These are phyloP conservation scores for Apostasia ramifera DNA, from an alignment of 106 monocot species.

Conservation along the genomic window DNA sequence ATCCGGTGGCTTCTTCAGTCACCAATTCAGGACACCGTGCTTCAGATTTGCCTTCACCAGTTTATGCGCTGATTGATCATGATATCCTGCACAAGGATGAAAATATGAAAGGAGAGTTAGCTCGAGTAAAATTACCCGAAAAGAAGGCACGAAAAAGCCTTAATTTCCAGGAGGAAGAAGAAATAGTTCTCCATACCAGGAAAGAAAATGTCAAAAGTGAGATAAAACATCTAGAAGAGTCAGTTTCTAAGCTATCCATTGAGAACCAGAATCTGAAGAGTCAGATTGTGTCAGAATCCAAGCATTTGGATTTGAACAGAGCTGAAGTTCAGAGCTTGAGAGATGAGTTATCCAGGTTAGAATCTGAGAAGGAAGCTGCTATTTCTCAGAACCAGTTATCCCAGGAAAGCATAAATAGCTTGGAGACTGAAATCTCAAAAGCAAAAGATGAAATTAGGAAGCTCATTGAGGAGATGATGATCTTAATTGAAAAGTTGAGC, in stretches of 20 bases:
- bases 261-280: conserved; percentile 31
- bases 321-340: conserved; percentile 30
- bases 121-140: conserved; percentile 14
- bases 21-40: conserved; percentile 21
- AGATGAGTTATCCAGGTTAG: conserved; percentile 27
- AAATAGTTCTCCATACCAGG: not conserved
- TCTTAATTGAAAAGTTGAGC: conserved; percentile 11
- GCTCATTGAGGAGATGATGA: conserved; percentile 37
- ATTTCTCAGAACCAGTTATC: conserved; percentile 27
- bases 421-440: conserved; percentile 35
- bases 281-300: conserved; percentile 21
- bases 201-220: conserved; percentile 8
- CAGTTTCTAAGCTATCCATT: conserved; percentile 20
- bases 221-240: conserved; percentile 9
- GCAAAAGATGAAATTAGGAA: conserved; percentile 31
- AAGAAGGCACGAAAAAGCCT: conserved; percentile 21
- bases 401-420: conserved; percentile 22
- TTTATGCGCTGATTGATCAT: conserved; percentile 11
- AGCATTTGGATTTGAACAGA: conserved; percentile 31
- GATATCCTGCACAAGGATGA: conserved; percentile 28
- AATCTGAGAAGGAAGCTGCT: conserved; percentile 43
- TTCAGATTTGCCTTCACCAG: conserved; percentile 21
- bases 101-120: conserved; percentile 9
- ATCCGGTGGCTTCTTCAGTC: conserved; percentile 23
- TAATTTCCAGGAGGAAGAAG: conserved; percentile 23